These are phyloP conservation scores for Alternaria sp. DNA, from an alignment of 2,329 filamentous ascomycete species.

Conservation along the genomic window DNA sequence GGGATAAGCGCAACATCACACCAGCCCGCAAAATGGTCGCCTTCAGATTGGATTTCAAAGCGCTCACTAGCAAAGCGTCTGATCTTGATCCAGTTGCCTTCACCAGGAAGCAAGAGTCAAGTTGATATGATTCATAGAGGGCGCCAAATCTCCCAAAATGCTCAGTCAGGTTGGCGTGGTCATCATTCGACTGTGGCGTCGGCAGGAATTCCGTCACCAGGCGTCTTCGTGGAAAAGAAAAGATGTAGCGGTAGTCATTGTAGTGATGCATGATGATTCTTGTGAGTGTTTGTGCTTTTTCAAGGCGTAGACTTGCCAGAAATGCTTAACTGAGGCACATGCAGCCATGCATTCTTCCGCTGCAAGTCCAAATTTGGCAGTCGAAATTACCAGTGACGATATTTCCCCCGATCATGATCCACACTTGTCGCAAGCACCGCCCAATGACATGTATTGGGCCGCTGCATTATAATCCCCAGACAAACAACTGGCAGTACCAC, in stretches of 20 bases:
- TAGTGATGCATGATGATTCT: neutral
- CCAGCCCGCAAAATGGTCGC: neutral
- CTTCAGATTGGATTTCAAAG: constrained; percentile 12
- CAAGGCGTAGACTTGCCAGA: constrained; percentile 10
- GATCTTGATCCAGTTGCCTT: neutral
- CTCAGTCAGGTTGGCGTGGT: neutral
- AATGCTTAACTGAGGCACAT: neutral
- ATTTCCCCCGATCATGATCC: constrained; percentile 12
- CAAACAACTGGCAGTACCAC: constrained; percentile 2
- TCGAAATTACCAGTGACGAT: constrained; percentile 13
- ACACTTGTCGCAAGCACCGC: constrained; percentile 19
- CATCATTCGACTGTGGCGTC: neutral
- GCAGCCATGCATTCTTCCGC: constrained; percentile 9
- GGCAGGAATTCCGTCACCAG: neutral
- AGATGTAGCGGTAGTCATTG: neutral
- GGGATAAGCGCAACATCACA: constrained; percentile 15
- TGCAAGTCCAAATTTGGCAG: constrained; percentile 11
- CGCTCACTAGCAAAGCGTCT: neutral
- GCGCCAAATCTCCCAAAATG: constrained; percentile 1
- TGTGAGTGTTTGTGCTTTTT: neutral
- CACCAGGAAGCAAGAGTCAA: neutral
- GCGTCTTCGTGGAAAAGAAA: neutral
- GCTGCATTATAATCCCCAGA: constrained; percentile 8
- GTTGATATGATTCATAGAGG: neutral
- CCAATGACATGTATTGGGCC: constrained; percentile 29